A percentile compares a stretch with the other conserved stretches of the same genome.
Evolutionary conservation across 1,139 yeast genomes (phyloP).

Genomic region (Meyerozyma smithsonii): DNA sequence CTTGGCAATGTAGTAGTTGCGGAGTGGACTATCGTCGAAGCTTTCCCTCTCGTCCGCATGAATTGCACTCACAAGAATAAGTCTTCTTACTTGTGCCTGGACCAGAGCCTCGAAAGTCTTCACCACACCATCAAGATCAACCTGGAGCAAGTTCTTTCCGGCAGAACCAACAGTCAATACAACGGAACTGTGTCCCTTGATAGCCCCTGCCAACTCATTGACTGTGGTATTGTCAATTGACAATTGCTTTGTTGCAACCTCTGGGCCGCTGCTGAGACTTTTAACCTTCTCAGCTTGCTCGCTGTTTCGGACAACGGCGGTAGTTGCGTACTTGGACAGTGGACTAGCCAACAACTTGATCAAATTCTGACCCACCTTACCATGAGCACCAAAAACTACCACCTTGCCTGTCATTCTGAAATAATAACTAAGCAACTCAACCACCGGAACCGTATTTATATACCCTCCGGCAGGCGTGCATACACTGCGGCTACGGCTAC

Average conservation of each 20-base stretch:
- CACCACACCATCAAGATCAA: slow-evolving; percentile 62
- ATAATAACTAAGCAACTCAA: not conserved
- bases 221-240: slow-evolving; percentile 31
- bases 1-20: slow-evolving; percentile 49
- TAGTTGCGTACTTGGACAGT: slow-evolving; percentile 26
- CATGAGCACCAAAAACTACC: slow-evolving; percentile 56
- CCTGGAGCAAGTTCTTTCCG: slow-evolving; percentile 48
- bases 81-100: slow-evolving; percentile 41
- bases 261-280: slow-evolving; percentile 5
- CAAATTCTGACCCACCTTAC: slow-evolving; percentile 47
- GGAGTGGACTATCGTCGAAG: slow-evolving; percentile 21
- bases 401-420: slow-evolving; percentile 4
- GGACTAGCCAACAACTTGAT: slow-evolving; percentile 21
- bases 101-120: slow-evolving; percentile 55
- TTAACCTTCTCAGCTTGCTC: slow-evolving; percentile 37
- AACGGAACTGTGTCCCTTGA: slow-evolving; percentile 51
- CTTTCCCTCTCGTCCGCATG: slow-evolving; percentile 46
- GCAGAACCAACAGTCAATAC: slow-evolving; percentile 65
- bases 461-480: not conserved
- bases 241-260: slow-evolving; percentile 29
- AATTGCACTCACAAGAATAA: slow-evolving; percentile 53
- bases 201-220: slow-evolving; percentile 27
- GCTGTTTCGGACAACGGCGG: slow-evolving; percentile 48
- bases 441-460: not conserved
- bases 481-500: not conserved